These are phyloP conservation scores for Sugiyamaella lignohabitans DNA, from an alignment of 805 yeast genomes.

Conservation along the genomic window DNA sequence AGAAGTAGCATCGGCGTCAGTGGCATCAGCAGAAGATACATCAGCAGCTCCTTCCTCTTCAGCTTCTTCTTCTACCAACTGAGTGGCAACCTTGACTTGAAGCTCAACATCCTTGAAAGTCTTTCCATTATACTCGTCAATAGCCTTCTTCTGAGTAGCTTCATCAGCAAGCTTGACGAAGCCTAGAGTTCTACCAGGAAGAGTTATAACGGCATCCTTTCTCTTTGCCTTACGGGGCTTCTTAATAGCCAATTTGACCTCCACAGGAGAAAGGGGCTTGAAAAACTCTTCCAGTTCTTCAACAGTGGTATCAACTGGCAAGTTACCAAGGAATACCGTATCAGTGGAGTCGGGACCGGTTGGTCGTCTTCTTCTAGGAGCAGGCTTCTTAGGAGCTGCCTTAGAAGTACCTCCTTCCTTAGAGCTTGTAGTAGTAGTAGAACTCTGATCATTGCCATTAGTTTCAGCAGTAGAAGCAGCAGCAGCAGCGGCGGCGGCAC, in stretches of 20 bases:
- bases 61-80: conserved; percentile 32
- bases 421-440: background rate
- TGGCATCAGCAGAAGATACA: conserved; percentile 4
- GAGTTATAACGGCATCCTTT: conserved; percentile 15
- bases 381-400: conserved; percentile 86
- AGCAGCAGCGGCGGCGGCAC: conserved; percentile 20
- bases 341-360: conserved; percentile 45
- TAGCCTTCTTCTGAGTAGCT: conserved; percentile 64
- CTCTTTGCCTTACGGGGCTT: conserved; percentile 14
- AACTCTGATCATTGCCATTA: background rate
- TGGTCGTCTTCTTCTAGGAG: conserved; percentile 47
- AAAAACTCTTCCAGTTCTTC: conserved; percentile 43
- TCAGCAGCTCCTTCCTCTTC: conserved; percentile 12
- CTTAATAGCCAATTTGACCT: conserved; percentile 28
- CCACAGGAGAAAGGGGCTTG: conserved; percentile 24
- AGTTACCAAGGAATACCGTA: conserved; percentile 56
- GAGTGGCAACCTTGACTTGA: conserved; percentile 67
- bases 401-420: conserved; percentile 55
- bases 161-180: conserved; percentile 55
- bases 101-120: conserved; percentile 59
- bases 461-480: conserved; percentile 26
- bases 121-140: conserved; percentile 60
- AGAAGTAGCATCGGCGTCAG: conserved; percentile 6
- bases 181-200: conserved; percentile 35
- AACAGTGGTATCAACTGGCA: conserved; percentile 45